phyloP scores from a whole-genome alignment of 2,329 filamentous ascomycete species.

The Talaromyces sp. region DNA sequence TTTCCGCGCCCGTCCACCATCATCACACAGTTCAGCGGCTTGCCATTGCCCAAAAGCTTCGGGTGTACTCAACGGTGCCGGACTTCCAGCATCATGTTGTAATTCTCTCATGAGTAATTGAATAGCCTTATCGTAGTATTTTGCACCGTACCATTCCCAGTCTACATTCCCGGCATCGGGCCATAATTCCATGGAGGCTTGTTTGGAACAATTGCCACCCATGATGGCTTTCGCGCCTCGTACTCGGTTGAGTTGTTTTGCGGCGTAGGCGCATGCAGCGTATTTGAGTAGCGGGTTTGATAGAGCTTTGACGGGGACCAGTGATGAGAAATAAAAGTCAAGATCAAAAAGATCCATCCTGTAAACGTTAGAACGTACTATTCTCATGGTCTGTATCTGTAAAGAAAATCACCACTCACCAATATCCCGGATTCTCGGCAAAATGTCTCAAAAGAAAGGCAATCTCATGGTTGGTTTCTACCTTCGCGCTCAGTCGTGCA shows the following conservation, averaged over 20 bases:
- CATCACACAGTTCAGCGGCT: slow-evolving; percentile 31
- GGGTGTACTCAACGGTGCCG: slow-evolving; percentile 32
- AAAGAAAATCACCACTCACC: slow-evolving; percentile 39
- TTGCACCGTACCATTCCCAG: slow-evolving; percentile 60
- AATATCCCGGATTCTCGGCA: slow-evolving; percentile 58
- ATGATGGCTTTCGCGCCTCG: slow-evolving; percentile 51
- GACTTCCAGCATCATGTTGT: slow-evolving; percentile 36
- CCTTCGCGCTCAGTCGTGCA: slow-evolving; percentile 26
- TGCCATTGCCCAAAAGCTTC: slow-evolving; percentile 39
- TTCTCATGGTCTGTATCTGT: neutral
- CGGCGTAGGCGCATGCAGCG: slow-evolving; percentile 59
- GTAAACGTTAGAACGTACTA: neutral
- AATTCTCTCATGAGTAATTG: slow-evolving; percentile 51
- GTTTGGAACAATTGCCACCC: slow-evolving; percentile 45
- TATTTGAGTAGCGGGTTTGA: slow-evolving; percentile 48
- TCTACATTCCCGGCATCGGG: slow-evolving; percentile 50
- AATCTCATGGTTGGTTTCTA: slow-evolving; percentile 53
- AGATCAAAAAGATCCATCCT: slow-evolving; percentile 49
- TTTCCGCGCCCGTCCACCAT: slow-evolving; percentile 44
- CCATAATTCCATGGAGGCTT: slow-evolving; percentile 54
- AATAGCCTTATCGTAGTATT: slow-evolving; percentile 63
- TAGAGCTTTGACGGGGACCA: slow-evolving; percentile 58
- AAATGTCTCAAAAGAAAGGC: slow-evolving; percentile 61
- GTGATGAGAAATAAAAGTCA: slow-evolving; percentile 58
- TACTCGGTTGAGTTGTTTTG: slow-evolving; percentile 58